Conservation (phyloP, 768 basidiomycete genomes). For the Podaxis carcinomalis region DNA sequence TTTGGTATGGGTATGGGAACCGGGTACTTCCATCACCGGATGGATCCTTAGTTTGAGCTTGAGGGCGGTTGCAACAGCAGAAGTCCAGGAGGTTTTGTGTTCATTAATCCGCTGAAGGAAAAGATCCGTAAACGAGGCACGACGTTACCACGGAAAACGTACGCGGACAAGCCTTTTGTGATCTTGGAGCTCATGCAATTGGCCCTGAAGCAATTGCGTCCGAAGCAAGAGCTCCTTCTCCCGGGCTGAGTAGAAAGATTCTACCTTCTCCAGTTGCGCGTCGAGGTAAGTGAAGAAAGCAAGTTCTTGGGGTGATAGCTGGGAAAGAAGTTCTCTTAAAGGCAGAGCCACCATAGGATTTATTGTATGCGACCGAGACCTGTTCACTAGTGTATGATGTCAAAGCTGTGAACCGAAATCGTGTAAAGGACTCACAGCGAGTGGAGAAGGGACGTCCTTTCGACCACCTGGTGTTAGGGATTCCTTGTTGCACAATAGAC, state of each 20-base stretch:
- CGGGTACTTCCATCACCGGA: background rate
- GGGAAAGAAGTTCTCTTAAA: conserved; percentile 44
- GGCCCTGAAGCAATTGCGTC: conserved; percentile 49
- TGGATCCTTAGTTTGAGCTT: conserved; percentile 10
- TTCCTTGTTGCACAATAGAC: conserved; percentile 1
- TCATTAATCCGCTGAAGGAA: conserved; percentile 15
- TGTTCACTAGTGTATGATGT: background rate
- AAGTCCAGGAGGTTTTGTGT: conserved; percentile 16
- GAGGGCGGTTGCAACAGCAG: conserved; percentile 13
- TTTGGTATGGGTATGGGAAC: background rate
- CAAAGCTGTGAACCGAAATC: background rate
- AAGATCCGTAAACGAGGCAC: background rate
- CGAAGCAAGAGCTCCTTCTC: conserved; percentile 58
- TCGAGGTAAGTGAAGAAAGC: conserved; percentile 80
- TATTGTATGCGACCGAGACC: conserved; percentile 4
- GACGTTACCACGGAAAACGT: conserved; percentile 13
- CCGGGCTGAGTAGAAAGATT: conserved; percentile 72
- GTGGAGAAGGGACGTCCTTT: conserved; percentile 4
- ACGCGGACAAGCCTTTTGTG: conserved; percentile 64
- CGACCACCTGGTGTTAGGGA: background rate
- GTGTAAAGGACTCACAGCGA: conserved; percentile 11
- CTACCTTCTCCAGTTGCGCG: conserved; percentile 78
- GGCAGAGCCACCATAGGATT: conserved; percentile 28
- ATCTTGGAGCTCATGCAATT: conserved; percentile 70
- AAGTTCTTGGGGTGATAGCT: conserved; percentile 55